A percentile compares a stretch with the other conserved stretches of the same genome.
Conservation (phyloP, 176 grass and related monocot species). For the Carex myosuroides region DNA sequence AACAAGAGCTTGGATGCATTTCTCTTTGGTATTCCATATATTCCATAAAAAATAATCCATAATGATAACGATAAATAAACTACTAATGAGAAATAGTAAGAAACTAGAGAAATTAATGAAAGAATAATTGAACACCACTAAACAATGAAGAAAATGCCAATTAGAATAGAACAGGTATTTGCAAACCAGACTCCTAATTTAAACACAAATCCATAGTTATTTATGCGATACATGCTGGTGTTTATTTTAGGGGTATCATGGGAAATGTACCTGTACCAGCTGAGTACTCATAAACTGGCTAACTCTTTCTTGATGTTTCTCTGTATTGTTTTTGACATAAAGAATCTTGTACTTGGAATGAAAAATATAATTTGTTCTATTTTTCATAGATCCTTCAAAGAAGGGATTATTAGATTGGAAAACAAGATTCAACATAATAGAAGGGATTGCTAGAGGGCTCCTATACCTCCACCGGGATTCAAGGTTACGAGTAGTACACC, state of each 20-base stretch:
- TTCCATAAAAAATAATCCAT: not conserved
- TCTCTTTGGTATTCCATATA: conserved; percentile 24
- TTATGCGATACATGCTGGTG: not conserved
- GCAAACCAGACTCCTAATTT: not conserved
- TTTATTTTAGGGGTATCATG: not conserved
- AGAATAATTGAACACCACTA: not conserved
- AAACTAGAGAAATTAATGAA: not conserved
- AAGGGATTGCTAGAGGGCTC: conserved; percentile 37
- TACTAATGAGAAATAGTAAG: not conserved
- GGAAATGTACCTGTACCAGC: not conserved
- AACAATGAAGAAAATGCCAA: not conserved
- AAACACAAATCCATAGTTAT: no score
- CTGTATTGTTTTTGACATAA: not conserved
- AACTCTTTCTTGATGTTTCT: not conserved
- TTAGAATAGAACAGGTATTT: not conserved
- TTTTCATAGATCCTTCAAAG: conserved; percentile 25
- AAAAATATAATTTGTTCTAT: not conserved
- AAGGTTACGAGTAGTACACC: conserved; percentile 44
- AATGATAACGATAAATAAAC: not conserved
- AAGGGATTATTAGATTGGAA: conserved; percentile 31
- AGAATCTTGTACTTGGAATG: not conserved
- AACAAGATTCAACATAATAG: conserved; percentile 33
- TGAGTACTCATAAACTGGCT: not conserved
- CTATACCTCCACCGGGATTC: conserved; percentile 44
- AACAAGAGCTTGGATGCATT: conserved; percentile 38